Evolutionary conservation across 805 yeast genomes (phyloP).

Genomic region (Torulaspora delbrueckii): DNA sequence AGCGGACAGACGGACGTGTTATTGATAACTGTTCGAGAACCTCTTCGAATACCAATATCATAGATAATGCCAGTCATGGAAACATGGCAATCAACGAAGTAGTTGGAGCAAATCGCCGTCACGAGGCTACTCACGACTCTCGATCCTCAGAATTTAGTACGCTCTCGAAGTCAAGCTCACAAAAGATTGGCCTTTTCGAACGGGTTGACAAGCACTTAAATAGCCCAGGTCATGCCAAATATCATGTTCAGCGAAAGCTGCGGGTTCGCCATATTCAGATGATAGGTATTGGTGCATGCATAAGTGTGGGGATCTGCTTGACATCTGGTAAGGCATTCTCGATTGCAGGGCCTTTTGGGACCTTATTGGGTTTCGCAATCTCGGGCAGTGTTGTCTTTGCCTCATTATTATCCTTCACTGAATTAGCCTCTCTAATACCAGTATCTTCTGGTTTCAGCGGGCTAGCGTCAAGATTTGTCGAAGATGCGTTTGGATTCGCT

Average conservation of each 20-base stretch:
- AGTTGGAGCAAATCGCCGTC: neutral
- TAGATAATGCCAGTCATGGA: constrained; percentile 23
- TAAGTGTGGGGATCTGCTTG: constrained; percentile 60
- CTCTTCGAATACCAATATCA: constrained; percentile 17
- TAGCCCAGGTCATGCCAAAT: constrained; percentile 12
- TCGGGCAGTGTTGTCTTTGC: constrained; percentile 63
- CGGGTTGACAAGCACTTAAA: constrained; percentile 1
- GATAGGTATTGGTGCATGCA: constrained; percentile 63
- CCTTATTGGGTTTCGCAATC: constrained; percentile 53
- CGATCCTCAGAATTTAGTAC: neutral
- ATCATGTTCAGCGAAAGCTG: constrained; percentile 46
- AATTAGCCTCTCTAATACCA: constrained; percentile 59
- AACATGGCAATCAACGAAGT: constrained; percentile 22
- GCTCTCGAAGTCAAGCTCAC: neutral
- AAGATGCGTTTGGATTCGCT: constrained; percentile 63
- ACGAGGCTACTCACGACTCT: neutral
- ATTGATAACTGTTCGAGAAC: constrained; percentile 3
- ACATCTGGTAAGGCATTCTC: constrained; percentile 55
- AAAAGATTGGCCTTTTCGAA: neutral
- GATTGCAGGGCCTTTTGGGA: constrained; percentile 52
- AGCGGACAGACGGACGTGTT: neutral
- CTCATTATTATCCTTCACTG: constrained; percentile 60
- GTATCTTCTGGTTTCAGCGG: constrained; percentile 60
- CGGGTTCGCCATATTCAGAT: constrained; percentile 54
- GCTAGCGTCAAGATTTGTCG: constrained; percentile 58